These are phyloP conservation scores for Immersiporthe knoxdaviesiana DNA, from an alignment of 2,329 filamentous ascomycete species.

Conservation along the genomic window DNA sequence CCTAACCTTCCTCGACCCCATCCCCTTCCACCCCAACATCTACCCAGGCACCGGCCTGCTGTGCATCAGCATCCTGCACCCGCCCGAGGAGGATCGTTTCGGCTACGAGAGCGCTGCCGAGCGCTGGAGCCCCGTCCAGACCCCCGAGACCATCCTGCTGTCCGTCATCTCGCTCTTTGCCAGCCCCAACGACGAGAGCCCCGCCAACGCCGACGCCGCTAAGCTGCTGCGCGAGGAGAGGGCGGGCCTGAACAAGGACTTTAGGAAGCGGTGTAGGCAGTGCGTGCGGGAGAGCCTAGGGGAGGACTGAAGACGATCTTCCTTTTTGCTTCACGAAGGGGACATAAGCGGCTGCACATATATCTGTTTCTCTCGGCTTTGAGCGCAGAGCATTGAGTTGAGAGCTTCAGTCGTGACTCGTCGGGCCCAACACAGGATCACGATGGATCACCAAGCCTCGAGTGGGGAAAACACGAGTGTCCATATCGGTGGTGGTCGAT, in stretches of 20 bases:
- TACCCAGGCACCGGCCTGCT: constrained; percentile 79
- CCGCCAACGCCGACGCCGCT: constrained; percentile 93
- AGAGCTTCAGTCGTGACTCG: neutral
- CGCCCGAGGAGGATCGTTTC: constrained; percentile 90
- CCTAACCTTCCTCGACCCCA: constrained; percentile 81
- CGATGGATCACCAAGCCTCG: neutral
- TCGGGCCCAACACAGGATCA: neutral
- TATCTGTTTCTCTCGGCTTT: neutral
- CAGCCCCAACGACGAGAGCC: constrained; percentile 92
- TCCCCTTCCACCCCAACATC: constrained; percentile 93
- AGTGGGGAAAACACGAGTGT: neutral
- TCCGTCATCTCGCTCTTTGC: constrained; percentile 91
- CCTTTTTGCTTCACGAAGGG: too few relatives aligned
- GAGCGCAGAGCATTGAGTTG: neutral
- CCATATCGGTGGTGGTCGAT: neutral
- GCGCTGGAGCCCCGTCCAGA: constrained; percentile 94
- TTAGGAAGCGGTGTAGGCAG: constrained; percentile 75
- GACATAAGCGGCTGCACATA: neutral
- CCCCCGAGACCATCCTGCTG: constrained; percentile 89
- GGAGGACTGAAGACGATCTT: constrained; percentile 58
- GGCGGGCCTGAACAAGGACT: constrained; percentile 66
- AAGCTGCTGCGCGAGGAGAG: constrained; percentile 81
- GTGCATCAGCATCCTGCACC: constrained; percentile 96
- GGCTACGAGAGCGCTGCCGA: constrained; percentile 91
- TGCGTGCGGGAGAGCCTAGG: constrained; percentile 83